phyloP scores from a whole-genome alignment of 176 grass and related monocot genomes.

The Musa acuminata region DNA sequence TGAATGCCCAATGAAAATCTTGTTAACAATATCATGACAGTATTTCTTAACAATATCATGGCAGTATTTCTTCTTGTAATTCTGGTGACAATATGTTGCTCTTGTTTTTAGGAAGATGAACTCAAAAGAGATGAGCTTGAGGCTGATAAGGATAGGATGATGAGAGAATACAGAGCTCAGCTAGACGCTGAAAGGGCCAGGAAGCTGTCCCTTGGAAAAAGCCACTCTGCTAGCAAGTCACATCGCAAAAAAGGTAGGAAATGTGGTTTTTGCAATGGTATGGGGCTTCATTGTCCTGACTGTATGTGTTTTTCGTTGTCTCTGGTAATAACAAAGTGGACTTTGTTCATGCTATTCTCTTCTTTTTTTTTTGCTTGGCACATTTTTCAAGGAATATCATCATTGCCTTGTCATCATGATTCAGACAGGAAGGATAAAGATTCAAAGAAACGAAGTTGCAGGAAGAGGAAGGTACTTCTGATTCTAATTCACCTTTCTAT shows the following conservation, averaged over 20 bases:
- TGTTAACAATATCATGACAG: no score
- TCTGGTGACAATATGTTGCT: not conserved
- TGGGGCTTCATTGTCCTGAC: not conserved
- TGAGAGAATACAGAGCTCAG: conserved; percentile 99
- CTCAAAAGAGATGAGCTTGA: conserved; percentile 85
- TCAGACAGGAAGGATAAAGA: conserved; percentile 89
- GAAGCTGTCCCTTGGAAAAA: conserved; percentile 65
- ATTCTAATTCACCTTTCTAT: no score
- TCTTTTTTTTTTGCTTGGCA: not conserved
- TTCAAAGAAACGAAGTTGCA: conserved; percentile 61
- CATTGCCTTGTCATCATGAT: conserved; percentile 16
- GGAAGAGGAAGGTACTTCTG: conserved; percentile 65
- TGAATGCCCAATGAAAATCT: not conserved
- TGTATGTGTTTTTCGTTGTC: not conserved
- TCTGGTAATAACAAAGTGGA: not conserved
- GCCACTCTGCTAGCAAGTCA: conserved; percentile 40
- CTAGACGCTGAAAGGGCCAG: conserved; percentile 89
- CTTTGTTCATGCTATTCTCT: conserved; percentile 2
- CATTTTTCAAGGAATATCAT: conserved; percentile 23
- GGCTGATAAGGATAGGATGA: conserved; percentile 99
- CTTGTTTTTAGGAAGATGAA: conserved; percentile 70
- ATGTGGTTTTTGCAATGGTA: not conserved
- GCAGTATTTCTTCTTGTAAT: not conserved
- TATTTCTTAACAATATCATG: not conserved
- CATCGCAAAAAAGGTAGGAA: conserved; percentile 71